Conservation (phyloP, 352 stramenopile genomes). For the Phytophthora rubi region DNA sequence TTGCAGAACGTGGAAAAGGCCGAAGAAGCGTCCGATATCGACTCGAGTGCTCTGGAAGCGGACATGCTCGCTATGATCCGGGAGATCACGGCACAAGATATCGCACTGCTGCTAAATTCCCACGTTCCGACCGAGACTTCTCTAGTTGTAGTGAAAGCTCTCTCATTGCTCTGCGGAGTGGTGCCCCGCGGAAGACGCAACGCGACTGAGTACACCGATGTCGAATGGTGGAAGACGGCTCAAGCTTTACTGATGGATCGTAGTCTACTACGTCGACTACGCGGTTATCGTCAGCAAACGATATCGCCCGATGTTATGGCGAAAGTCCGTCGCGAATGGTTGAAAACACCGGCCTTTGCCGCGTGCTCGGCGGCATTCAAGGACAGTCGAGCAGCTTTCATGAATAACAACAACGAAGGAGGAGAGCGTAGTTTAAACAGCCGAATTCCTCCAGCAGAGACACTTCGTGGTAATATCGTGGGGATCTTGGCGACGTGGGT, state of each 20-base stretch:
- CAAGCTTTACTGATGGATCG: conserved; percentile 86
- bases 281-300: conserved; percentile 55
- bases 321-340: conserved; percentile 78
- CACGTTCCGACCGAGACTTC: conserved; percentile 56
- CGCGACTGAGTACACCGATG: conserved; percentile 71
- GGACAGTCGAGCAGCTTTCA: conserved; percentile 1
- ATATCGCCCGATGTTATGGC: conserved; percentile 74
- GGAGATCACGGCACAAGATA: conserved; percentile 76
- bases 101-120: conserved; percentile 67
- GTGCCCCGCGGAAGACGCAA: conserved; percentile 59
- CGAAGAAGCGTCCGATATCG: conserved; percentile 55
- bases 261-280: conserved; percentile 60
- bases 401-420: conserved; percentile 3
- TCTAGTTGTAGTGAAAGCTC: conserved; percentile 74
- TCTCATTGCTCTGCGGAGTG: conserved; percentile 73
- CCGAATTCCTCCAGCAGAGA: conserved; percentile 42
- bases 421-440: conserved; percentile 16
- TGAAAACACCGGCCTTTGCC: conserved; percentile 55
- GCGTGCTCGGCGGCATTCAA: conserved; percentile 41
- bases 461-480: conserved; percentile 55
- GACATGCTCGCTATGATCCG: conserved; percentile 69
- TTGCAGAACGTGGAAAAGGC: conserved; percentile 55
- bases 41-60: conserved; percentile 61
- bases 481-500: conserved; percentile 71
- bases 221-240: conserved; percentile 83